Conservation (phyloP, 352 stramenopile species). For the Pythium brachiatum region DNA sequence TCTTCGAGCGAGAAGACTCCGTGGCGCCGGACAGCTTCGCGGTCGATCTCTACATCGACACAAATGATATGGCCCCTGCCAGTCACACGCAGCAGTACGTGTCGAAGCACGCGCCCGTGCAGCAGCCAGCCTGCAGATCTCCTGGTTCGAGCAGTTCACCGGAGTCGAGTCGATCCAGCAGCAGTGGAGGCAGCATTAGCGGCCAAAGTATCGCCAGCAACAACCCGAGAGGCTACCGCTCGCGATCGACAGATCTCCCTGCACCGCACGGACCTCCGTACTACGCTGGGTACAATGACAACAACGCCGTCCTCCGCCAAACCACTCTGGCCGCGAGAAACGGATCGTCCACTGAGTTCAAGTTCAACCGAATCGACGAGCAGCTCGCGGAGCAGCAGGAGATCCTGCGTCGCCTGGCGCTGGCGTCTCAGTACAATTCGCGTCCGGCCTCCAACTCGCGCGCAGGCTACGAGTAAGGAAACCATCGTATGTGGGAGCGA, state of each 20-base stretch:
- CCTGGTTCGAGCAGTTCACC: background rate
- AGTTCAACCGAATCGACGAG: constrained; percentile 26
- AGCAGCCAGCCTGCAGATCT: background rate
- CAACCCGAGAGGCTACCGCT: background rate
- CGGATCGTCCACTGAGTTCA: background rate
- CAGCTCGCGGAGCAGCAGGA: constrained; percentile 32
- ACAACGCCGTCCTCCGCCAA: background rate
- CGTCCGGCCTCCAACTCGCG: background rate
- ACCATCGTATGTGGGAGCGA: no score
- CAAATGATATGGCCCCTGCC: constrained; percentile 5
- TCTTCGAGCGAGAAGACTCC: constrained; percentile 10
- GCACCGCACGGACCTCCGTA: background rate
- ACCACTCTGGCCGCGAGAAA: background rate
- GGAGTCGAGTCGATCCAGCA: background rate
- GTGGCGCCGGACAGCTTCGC: background rate
- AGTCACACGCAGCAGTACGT: background rate
- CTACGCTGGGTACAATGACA: background rate
- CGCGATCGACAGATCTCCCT: background rate
- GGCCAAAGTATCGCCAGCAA: background rate
- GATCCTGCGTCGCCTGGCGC: constrained; percentile 27
- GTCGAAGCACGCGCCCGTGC: background rate
- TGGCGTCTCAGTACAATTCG: constrained; percentile 11
- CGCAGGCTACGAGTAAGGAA: background rate
- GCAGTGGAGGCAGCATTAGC: background rate
- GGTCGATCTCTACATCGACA: constrained; percentile 19